phyloP scores from a whole-genome alignment of 331 rosid genomes.

The Malus hybrid region DNA sequence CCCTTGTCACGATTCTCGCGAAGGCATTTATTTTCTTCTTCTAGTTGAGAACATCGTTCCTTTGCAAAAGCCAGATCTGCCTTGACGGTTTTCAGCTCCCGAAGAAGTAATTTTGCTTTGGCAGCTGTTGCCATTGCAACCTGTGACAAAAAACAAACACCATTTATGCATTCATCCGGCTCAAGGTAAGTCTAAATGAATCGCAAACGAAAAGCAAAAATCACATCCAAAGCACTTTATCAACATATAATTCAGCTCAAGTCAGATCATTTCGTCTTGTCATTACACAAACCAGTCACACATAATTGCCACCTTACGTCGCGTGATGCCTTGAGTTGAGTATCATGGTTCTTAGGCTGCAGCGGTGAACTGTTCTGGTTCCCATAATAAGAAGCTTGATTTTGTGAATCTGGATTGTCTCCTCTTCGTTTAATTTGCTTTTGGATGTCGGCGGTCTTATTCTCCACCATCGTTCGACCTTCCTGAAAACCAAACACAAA shows the following conservation, averaged over 20 bases:
- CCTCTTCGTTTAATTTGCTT: constrained; percentile 68
- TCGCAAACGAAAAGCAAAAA: neutral
- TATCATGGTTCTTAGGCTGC: constrained; percentile 47
- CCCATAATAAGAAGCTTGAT: neutral
- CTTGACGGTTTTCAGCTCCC: constrained; percentile 90
- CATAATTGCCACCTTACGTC: constrained; percentile 99
- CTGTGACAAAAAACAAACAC: constrained; percentile 31
- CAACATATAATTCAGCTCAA: neutral
- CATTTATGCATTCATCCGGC: constrained; percentile 21
- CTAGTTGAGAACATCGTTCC: constrained; percentile 86
- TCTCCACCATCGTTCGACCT: constrained; percentile 72
- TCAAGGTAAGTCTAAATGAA: neutral
- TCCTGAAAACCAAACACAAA: constrained; percentile 44
- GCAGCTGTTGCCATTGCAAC: constrained; percentile 99
- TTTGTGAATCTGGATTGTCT: constrained; percentile 29
- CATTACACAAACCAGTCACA: constrained; percentile 24
- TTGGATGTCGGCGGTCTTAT: constrained; percentile 67
- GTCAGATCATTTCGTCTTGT: neutral
- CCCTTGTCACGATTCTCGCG: constrained; percentile 79
- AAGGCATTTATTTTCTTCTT: constrained; percentile 85
- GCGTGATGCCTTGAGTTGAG: constrained; percentile 97
- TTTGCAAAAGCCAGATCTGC: constrained; percentile 95
- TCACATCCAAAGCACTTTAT: neutral
- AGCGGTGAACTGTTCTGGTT: constrained; percentile 30
- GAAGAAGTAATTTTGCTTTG: constrained; percentile 86